A percentile compares a stretch with the other conserved stretches of the same genome.
phyloP scores from a whole-genome alignment of 1,139 yeast species.

The Pneumocystis oryctolagi region DNA sequence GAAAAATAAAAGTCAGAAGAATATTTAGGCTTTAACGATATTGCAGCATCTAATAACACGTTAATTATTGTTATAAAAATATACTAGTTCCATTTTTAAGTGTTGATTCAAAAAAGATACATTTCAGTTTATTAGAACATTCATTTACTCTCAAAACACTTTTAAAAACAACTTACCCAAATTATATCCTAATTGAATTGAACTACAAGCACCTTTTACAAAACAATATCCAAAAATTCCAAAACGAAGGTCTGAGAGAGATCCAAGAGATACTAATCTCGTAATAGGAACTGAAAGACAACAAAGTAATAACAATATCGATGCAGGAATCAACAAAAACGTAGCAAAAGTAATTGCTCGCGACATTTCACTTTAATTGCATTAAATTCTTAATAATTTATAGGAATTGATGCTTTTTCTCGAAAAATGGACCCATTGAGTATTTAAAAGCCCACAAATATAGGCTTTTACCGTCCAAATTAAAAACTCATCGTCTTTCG shows the following conservation, averaged over 20 bases:
- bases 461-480: too few species aligned
- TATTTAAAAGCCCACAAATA: neutral
- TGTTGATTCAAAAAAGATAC: neutral
- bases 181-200: conserved; percentile 35
- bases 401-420: neutral
- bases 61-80: conserved; percentile 1
- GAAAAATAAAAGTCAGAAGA: conserved; percentile 27
- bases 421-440: neutral
- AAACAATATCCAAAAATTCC: conserved; percentile 82
- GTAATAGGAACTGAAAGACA: conserved; percentile 52
- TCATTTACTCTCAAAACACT: neutral
- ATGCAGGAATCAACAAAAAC: conserved; percentile 33
- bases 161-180: conserved; percentile 14
- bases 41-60: conserved; percentile 12
- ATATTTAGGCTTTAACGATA: conserved; percentile 22
- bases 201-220: conserved; percentile 33
- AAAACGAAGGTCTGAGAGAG: conserved; percentile 40
- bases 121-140: neutral
- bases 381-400: neutral
- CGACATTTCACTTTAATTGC: neutral
- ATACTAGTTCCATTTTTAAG: neutral
- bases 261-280: conserved; percentile 34
- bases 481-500: too few species aligned
- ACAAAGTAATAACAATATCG: conserved; percentile 40
- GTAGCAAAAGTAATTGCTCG: conserved; percentile 29